Percentiles rank a stretch among this genome's conserved stretches.
Evolutionary conservation across 2,329 filamentous ascomycete genomes (phyloP).

Genomic region (Rugonectria rugulosa): DNA sequence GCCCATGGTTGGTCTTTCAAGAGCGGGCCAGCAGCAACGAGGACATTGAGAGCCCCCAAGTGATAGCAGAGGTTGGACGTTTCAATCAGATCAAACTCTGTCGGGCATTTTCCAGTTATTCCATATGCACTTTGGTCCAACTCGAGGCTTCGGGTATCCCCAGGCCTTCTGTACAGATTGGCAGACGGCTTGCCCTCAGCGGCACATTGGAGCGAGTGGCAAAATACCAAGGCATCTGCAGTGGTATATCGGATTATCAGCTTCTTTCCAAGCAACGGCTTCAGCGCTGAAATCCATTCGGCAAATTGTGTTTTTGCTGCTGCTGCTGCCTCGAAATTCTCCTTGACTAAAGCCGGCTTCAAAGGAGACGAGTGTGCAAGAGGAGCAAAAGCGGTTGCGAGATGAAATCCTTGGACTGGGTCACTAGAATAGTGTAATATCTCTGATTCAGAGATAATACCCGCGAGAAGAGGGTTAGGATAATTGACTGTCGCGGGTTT

Average conservation of each 20-base stretch:
- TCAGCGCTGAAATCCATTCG: conserved; percentile 54
- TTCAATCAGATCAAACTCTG: conserved; percentile 63
- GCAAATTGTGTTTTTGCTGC: conserved; percentile 55
- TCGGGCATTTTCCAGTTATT: conserved; percentile 43
- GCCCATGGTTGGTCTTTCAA: conserved; percentile 53
- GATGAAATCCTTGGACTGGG: conserved; percentile 64
- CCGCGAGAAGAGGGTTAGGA: conserved; percentile 57
- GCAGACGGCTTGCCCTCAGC: conserved; percentile 42
- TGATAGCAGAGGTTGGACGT: conserved; percentile 55
- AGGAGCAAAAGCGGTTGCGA: conserved; percentile 55
- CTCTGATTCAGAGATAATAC: conserved; percentile 43
- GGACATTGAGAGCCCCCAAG: conserved; percentile 47
- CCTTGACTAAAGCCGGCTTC: conserved; percentile 25
- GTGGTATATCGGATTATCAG: conserved; percentile 55
- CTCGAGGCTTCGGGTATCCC: conserved; percentile 47
- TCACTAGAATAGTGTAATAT: conserved; percentile 57
- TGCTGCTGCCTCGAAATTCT: conserved; percentile 36
- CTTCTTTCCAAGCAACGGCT: conserved; percentile 32
- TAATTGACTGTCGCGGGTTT: conserved; percentile 19
- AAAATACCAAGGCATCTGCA: conserved; percentile 60
- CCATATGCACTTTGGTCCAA: conserved; percentile 54
- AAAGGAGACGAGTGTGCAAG: conserved; percentile 51
- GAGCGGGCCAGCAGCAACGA: conserved; percentile 55
- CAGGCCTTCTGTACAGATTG: conserved; percentile 52
- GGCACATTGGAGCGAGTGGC: conserved; percentile 58